Evolutionary conservation across 148 eudicot species (phyloP), one percentile per base, ranked within the genome.

Genomic region (Linanthus parryae): DNA sequence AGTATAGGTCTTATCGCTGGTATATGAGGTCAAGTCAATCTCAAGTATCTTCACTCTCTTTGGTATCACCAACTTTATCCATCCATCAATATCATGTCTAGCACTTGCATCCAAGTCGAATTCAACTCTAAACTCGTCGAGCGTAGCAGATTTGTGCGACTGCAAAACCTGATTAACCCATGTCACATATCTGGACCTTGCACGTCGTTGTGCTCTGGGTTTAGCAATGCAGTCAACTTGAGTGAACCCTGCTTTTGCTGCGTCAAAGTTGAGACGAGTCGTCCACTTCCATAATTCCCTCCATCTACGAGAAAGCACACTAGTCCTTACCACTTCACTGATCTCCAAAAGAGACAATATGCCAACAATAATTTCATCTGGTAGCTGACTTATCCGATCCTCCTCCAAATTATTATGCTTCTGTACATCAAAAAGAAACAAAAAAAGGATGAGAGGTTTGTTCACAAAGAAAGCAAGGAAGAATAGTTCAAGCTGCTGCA

Each of bases 111-210:
- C 11, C 46, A 20, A 17, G 17, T 20, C 24, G 19, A 17, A 43
- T 8, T 11, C 8, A 17, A 43, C 7, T 11, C 46, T 43, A 17
- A 43, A 19, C 19, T 43, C 46, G 9, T 43, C 46, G 9, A 43
- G 1, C 5, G 2, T 16, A 2, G 46, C 5, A 43, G 17, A n/a
- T 8, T 43, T 21, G 19, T 43, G 46, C 46, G 19, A 19, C 17
- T 43, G 5, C 46, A 43, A 17, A 23, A 43, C 46, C 17, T 43
- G 46, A 43, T 43, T 43, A 7, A 43, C 46, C 46, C 46, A 43
- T 2, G 9, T 43, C 2, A 43, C 24, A 11, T 43, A 43, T 4
- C 19, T 43, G 8, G 19, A 1, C 24, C 35, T 31, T 31, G 7
- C 35, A 31, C 5, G 7, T 31, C 11, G 11, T 5, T 11, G 35